Base-by-base conservation (phyloP, 2,329 filamentous ascomycete species). In the Tolypocladium paradoxum region DNA sequence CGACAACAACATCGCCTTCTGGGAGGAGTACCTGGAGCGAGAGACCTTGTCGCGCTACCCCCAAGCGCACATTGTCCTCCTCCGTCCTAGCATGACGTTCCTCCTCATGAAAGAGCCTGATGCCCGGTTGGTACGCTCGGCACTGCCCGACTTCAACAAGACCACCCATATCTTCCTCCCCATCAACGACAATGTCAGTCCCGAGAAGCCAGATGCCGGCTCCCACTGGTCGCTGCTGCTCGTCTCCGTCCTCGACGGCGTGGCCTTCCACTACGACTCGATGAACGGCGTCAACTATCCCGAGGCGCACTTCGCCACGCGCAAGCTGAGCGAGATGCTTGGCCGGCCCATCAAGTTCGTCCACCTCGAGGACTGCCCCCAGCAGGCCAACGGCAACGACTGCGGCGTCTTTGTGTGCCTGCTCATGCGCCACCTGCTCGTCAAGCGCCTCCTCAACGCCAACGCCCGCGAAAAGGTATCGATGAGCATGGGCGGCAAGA, bases 331-430 rank as follows among this genome's bases (percentile, higher is more conserved):
- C 29, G 73, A 75, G 34, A 73, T 97, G 33, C 76, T 97, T 0
- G 76, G 78, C 35, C 79, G 81, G 54, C 76, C 76, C 6, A 71
- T 95, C 20, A 77, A 84, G 22, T 96, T 95, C 65, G 81, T 91
- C 63, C 84, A 92, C 67, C 77, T 99, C 52, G 76, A 85, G 0
- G 92, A 97, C 65, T 87, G 83, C 11, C 93, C 93, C 0, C 87
- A 95, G 63, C 93, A 99, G 68, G 86, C 91, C 61, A 97, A 97
- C 60, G 84, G 87, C 29, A 92, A 82, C 65, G 93, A 99, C 70
- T 99, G 93, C 62, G 93, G 93, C 20, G 89, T 99, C 1, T 97
- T 91, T 68, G 93, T 99, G 3, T 97, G 93, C 68, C 81, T 97
- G 59, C 79, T 92, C 57, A 99, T 99, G 91, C 84, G 90, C 49